A percentile compares a stretch with the other conserved stretches of the same genome.
Evolutionary conservation across 2,329 filamentous ascomycete genomes (phyloP).

Genomic region (Aspergillus japonicus): DNA sequence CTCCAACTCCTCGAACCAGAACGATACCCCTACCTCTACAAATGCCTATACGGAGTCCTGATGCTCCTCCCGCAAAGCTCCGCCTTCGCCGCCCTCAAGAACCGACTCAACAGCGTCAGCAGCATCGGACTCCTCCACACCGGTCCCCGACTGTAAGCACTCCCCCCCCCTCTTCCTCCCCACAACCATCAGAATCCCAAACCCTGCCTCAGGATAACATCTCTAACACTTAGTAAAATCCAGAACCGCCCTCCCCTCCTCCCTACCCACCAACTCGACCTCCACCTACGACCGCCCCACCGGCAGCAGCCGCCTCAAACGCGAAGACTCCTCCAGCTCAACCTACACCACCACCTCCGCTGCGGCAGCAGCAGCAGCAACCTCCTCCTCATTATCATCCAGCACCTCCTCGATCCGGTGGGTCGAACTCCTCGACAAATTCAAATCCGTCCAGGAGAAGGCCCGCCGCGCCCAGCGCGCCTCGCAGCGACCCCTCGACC

Average conservation of each 20-base stretch:
- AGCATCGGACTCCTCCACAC: constrained; percentile 94
- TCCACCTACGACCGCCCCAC: constrained; percentile 64
- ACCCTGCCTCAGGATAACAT: background rate
- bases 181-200: constrained; percentile 15
- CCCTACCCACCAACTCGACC: constrained; percentile 50
- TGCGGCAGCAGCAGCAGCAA: constrained; percentile 69
- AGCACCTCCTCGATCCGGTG: constrained; percentile 74
- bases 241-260: constrained; percentile 11
- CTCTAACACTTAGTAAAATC: constrained; percentile 12
- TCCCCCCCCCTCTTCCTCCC: constrained; percentile 19
- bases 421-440: constrained; percentile 92
- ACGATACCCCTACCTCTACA: constrained; percentile 91
- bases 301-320: constrained; percentile 68
- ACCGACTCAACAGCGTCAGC: constrained; percentile 93
- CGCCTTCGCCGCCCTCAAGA: constrained; percentile 94
- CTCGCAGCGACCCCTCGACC: constrained; percentile 46
- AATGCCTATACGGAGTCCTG: constrained; percentile 92
- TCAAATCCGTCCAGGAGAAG: constrained; percentile 84
- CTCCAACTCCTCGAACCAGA: constrained; percentile 94
- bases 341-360: constrained; percentile 60
- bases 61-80: constrained; percentile 99
- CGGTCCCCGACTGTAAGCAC: constrained; percentile 71
- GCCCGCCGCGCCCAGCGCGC: constrained; percentile 68
- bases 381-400: constrained; percentile 58
- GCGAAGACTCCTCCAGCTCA: constrained; percentile 66